Percentiles rank a stretch among this genome's conserved stretches.
These are phyloP conservation scores for Aurinia saxatilis DNA, from an alignment of 345 rosid species.

Conservation along the genomic window DNA sequence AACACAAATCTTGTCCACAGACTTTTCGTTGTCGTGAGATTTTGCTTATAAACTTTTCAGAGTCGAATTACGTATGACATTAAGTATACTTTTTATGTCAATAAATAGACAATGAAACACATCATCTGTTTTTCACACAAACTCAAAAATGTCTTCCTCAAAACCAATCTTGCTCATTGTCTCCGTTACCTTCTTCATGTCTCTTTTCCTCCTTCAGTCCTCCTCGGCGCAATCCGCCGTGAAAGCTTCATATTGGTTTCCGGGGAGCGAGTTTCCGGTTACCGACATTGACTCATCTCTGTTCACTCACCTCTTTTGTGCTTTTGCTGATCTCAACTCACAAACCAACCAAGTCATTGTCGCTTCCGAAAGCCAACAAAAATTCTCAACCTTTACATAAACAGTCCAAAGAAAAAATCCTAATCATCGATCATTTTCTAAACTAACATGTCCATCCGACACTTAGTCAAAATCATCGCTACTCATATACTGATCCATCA, in stretches of 20 bases:
- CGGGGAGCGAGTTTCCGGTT: slow-evolving; percentile 24
- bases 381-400: slow-evolving; percentile 48
- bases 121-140: slow-evolving; percentile 5
- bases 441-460: too few relatives aligned
- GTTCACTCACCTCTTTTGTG: slow-evolving; percentile 56
- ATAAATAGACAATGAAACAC: slow-evolving; percentile 13
- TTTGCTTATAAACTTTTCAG: neutral
- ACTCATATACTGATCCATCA: too few relatives aligned
- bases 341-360: slow-evolving; percentile 37
- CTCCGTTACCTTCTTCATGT: slow-evolving; percentile 14
- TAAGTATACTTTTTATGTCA: neutral
- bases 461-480: too few relatives aligned
- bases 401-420: slow-evolving; percentile 47
- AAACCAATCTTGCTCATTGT: slow-evolving; percentile 6
- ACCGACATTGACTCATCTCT: slow-evolving; percentile 44
- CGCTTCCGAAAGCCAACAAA: slow-evolving; percentile 32
- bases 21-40: slow-evolving; percentile 9
- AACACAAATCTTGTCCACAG: neutral
- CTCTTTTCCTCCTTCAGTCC: too few relatives aligned
- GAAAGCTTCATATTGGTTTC: slow-evolving; percentile 50
- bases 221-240: slow-evolving; percentile 33
- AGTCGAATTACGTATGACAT: neutral
- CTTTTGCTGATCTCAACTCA: slow-evolving; percentile 42
- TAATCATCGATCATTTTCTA: too few relatives aligned
- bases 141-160: slow-evolving; percentile 11